Evolutionary conservation across 257 asterid genomes (phyloP).

Genomic region (Verbascum thapsus): DNA sequence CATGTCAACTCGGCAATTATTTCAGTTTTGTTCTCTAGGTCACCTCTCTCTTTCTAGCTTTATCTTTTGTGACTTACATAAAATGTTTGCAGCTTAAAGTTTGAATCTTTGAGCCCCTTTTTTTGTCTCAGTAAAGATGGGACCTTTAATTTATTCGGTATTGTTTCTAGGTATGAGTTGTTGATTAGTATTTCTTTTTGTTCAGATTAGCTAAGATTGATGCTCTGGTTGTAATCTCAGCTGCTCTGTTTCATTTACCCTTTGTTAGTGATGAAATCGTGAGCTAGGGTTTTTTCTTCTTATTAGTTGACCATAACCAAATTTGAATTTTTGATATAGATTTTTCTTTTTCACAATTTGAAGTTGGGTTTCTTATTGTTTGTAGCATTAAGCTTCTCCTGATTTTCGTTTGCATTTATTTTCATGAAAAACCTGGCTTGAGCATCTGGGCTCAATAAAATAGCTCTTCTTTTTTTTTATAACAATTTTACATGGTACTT

Average conservation of each 20-base stretch:
- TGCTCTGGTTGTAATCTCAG: slow-evolving; percentile 25
- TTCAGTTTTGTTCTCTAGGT: slow-evolving; percentile 30
- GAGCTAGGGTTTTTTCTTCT: slow-evolving; percentile 37
- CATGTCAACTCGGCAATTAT: slow-evolving; percentile 31
- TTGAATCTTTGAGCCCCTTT: slow-evolving; percentile 20
- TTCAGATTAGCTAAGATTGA: slow-evolving; percentile 4
- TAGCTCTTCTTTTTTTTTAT: slow-evolving; percentile 28
- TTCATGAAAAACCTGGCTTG: not conserved
- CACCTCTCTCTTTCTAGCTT: slow-evolving; percentile 23
- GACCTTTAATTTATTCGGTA: slow-evolving; percentile 17
- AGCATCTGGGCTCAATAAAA: slow-evolving; percentile 2
- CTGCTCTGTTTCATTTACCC: slow-evolving; percentile 29
- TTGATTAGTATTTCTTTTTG: slow-evolving; percentile 23
- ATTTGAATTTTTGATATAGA: slow-evolving; percentile 25
- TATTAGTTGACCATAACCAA: slow-evolving; percentile 34
- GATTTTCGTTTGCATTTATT: slow-evolving; percentile 7
- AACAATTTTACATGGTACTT: slow-evolving; percentile 23
- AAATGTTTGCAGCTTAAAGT: slow-evolving; percentile 28
- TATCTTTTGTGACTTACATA: slow-evolving; percentile 14
- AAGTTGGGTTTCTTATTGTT: slow-evolving; percentile 26
- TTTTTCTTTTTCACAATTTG: slow-evolving; percentile 26
- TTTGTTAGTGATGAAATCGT: slow-evolving; percentile 31
- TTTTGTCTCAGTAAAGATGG: slow-evolving; percentile 23
- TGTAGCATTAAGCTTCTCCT: not conserved
- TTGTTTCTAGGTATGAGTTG: slow-evolving; percentile 20